Evolutionary conservation across 345 rosid genomes (phyloP).

Genomic region (Linum tenue): DNA sequence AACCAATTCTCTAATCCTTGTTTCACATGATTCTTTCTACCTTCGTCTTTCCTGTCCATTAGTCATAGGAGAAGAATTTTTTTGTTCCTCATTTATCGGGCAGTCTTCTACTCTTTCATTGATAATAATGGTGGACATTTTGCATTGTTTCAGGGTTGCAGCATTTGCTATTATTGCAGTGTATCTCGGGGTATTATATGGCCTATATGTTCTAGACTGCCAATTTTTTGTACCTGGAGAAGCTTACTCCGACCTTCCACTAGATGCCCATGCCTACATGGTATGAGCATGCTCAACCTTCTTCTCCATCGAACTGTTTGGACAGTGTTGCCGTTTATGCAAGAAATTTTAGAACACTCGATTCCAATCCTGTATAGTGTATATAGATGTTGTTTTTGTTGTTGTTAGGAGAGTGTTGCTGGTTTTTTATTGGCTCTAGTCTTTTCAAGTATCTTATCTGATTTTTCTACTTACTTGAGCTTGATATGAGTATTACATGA

Average conservation of each 20-base stretch:
- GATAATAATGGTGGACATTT: not conserved
- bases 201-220: conserved; percentile 44
- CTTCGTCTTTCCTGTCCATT: too few relatives aligned
- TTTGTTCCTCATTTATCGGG: not conserved
- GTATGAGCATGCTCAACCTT: conserved; percentile 18
- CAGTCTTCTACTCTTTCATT: conserved; percentile 2
- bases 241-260: conserved; percentile 9
- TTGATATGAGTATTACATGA: too few relatives aligned
- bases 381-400: too few relatives aligned
- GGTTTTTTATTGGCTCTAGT: too few relatives aligned
- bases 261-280: conserved; percentile 13
- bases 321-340: too few relatives aligned
- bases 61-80: not conserved
- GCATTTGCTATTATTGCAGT: conserved; percentile 25
- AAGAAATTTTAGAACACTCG: too few relatives aligned
- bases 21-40: not conserved
- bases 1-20: not conserved
- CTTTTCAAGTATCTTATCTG: too few relatives aligned
- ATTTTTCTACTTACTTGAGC: too few relatives aligned
- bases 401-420: too few relatives aligned
- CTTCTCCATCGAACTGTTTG: not conserved
- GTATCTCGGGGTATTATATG: conserved; percentile 28
- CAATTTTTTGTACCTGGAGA: conserved; percentile 17
- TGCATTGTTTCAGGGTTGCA: conserved; percentile 21
- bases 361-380: too few relatives aligned